Base-by-base conservation (phyloP, 2,329 filamentous ascomycete genomes). In the Penicillium sp. region DNA sequence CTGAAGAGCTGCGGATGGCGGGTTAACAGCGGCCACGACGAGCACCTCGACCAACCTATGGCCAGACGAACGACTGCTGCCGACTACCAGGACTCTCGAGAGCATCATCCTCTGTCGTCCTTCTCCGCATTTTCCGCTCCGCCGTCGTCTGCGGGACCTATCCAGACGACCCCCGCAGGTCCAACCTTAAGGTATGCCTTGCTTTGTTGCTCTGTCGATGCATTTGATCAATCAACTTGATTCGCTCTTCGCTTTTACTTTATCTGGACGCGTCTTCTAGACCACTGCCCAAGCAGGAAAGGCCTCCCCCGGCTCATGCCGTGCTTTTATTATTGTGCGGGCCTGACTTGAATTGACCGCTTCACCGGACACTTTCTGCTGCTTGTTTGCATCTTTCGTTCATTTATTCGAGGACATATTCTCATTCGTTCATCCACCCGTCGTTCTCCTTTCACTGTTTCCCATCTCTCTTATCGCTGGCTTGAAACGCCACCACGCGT, bases 11-110 rank as follows among this genome's bases (percentile, higher is more conserved):
- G 67, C 72, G 72, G 66, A 77, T 77, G 75, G 75, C 74, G 69
- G 71, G 68, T 72, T 74, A 66, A 66, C 65, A 66, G 70, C 65
- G 62, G 66, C 63, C 62, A 68, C 64, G 61, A 70, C 65, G 66
- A 66, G 60, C 65, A 61, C 59, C 63, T 66, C 57, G 62, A 67
- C 65, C 63, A 49, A 76, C 73, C 71, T 76, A 77, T 77, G 75
- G 74, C 74, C 71, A 76, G 72, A 66, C 73, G 71, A 74, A 74
- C 69, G 71, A 69, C 71, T 67, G 70, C 69, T 68, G 64, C 66
- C 71, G 69, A 72, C 66, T 71, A 70, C 65, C 73, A 75, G 70
- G 70, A 73, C 71, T 68, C 68, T 66, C 66, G 69, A 64, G 71
- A 75, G 69, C 70, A 72, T 68, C 65, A 69, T 68, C 65, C 70